Conservation (phyloP, 1,284 basidiomycete species). For the Leccinum pachyderme region DNA sequence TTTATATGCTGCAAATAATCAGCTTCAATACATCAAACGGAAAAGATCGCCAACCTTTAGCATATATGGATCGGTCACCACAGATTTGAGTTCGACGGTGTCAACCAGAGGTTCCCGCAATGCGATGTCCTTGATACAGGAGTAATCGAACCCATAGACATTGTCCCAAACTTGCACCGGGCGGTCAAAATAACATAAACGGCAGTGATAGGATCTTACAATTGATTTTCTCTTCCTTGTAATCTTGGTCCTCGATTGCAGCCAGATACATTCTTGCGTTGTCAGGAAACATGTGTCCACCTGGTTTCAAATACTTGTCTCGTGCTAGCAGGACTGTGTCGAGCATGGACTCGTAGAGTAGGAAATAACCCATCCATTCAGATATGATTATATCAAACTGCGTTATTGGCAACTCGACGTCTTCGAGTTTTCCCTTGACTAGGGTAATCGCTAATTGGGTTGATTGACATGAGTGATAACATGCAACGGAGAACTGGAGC, state of each 20-base stretch:
- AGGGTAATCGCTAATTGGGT: constrained; percentile 79
- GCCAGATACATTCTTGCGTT: constrained; percentile 91
- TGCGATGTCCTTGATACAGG: constrained; percentile 99
- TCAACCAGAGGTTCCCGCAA: constrained; percentile 96
- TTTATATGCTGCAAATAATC: constrained; percentile 70
- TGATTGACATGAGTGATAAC: constrained; percentile 8
- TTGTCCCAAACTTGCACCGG: constrained; percentile 89
- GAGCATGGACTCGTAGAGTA: constrained; percentile 99
- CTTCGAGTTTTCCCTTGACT: constrained; percentile 98
- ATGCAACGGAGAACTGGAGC: background rate
- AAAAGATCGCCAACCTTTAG: constrained; percentile 60
- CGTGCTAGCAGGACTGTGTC: constrained; percentile 96
- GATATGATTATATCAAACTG: constrained; percentile 99
- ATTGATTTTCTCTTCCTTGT: constrained; percentile 99
- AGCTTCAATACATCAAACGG: constrained; percentile 3
- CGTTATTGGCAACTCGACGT: constrained; percentile 79
- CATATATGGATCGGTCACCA: constrained; percentile 86
- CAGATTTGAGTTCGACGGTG: constrained; percentile 92
- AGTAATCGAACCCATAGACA: constrained; percentile 99
- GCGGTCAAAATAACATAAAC: constrained; percentile 5
- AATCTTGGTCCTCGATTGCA: constrained; percentile 98
- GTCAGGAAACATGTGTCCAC: constrained; percentile 95
- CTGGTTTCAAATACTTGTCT: constrained; percentile 93
- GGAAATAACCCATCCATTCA: constrained; percentile 98
- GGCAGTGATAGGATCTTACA: constrained; percentile 46